Evolutionary conservation across 108 stramenopile genomes (phyloP).

Genomic region (Pseudonitzschia multistriata): DNA sequence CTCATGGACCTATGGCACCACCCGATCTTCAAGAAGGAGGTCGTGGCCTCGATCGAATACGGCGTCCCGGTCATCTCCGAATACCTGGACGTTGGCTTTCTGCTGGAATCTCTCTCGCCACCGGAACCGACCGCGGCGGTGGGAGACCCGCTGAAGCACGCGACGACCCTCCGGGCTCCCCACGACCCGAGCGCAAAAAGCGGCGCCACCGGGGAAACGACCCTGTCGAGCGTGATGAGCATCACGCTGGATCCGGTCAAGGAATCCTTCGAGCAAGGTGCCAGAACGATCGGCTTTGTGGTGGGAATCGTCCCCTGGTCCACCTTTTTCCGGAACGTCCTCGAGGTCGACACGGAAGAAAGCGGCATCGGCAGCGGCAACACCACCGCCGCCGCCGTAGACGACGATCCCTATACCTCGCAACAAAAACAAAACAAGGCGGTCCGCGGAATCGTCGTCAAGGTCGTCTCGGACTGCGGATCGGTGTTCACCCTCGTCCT

Average conservation of each 20-base stretch:
- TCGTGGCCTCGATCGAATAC: slow-evolving; percentile 29
- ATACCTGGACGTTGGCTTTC: slow-evolving; percentile 17
- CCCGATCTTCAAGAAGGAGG: slow-evolving; percentile 28
- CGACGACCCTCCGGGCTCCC: neutral
- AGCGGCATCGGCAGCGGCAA: neutral
- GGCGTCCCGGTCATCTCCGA: slow-evolving; percentile 30
- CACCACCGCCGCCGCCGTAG: neutral
- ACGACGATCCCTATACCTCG: neutral
- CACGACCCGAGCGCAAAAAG: neutral
- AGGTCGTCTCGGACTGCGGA: slow-evolving; percentile 27
- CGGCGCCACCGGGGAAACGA: neutral
- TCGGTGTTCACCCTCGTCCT: slow-evolving; percentile 19
- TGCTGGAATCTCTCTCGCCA: slow-evolving; percentile 10
- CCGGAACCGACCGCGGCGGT: neutral
- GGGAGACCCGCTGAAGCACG: neutral
- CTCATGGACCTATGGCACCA: slow-evolving; percentile 22
- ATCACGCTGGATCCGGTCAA: slow-evolving; percentile 21
- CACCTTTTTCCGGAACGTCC: slow-evolving; percentile 25
- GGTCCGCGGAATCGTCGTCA: slow-evolving; percentile 21
- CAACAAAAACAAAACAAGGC: neutral
- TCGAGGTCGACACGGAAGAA: slow-evolving; percentile 1
- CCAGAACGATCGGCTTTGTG: slow-evolving; percentile 21
- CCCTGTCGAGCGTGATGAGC: neutral
- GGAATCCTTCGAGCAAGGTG: slow-evolving; percentile 14
- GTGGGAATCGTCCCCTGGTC: slow-evolving; percentile 26